Base-by-base conservation (phyloP, 768 basidiomycete genomes). In the Guyanaporus albipodus region DNA sequence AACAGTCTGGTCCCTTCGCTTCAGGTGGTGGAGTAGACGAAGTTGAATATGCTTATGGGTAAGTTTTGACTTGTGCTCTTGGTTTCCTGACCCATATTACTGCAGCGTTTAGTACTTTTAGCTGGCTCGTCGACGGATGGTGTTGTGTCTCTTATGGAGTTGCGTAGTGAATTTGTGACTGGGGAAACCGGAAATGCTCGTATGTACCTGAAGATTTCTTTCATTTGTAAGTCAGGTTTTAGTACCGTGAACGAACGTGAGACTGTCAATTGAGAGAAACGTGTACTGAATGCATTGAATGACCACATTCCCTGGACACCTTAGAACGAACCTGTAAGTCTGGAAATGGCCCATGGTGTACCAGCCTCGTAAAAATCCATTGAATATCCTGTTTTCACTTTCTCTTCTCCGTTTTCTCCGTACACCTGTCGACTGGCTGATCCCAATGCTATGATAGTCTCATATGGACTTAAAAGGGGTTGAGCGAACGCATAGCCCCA, bases 401-500 rank as follows among this genome's bases (percentile, higher is more conserved):
- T 40, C 29, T 49, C 49, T 34, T 42, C 55, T 42, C 56, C 54
- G n/a, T 42, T 62, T 11, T 28, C 52, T 41, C 66, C 60, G 17
- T 73, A 70, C 66, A 77, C 77, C 92, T 91, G 92, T 22, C 85
- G 82, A 41, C 75, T 74, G 1, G 88, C 49, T 44, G 38, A 52
- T 24, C 67, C 90, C 2, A 96, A 73, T 10, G 85, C 92, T 2
- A 98, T 88, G 5, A 85, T 81, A 0, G 89, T 85, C 67, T 98
- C 96, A 62, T 97, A 99, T 1, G 95, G 93, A 57, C 85, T 93
- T 28, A 99, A 69, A 39, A 98, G 71, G 3, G 96, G 96, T 18
- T 78, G 73, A 44, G 85, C 74, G 69, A 99, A 99, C 1, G 95
- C 96, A 60, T 94, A 94, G 4, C 96, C 96, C 96, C 96, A 99